Percentiles rank a stretch among this genome's conserved stretches.
Conservation (phyloP, 2,329 filamentous ascomycete species). For the Sporothrix brunneoviolacea region DNA sequence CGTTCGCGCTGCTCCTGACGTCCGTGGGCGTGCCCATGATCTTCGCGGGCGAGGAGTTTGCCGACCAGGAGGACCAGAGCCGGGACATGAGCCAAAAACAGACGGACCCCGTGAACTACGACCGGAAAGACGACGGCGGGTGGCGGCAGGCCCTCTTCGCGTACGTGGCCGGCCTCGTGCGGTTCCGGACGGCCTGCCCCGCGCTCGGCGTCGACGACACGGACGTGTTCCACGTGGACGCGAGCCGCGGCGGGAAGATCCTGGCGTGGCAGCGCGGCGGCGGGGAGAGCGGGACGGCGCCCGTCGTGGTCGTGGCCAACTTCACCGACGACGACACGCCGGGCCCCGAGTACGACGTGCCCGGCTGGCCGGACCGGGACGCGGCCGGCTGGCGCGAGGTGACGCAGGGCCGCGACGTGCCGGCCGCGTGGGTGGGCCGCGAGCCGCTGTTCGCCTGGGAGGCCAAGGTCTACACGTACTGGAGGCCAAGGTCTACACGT, state of each 20-base stretch:
- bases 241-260: slow-evolving; percentile 17
- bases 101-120: slow-evolving; percentile 23
- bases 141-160: slow-evolving; percentile 21
- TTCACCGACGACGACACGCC: slow-evolving; percentile 20
- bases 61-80: slow-evolving; percentile 22
- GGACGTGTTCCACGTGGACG: slow-evolving; percentile 21
- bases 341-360: slow-evolving; percentile 18
- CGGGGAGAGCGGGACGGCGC: neutral
- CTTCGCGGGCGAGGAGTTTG: slow-evolving; percentile 25
- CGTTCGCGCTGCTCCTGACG: slow-evolving; percentile 22
- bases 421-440: slow-evolving; percentile 20
- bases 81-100: slow-evolving; percentile 21
- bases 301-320: slow-evolving; percentile 21
- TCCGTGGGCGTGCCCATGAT: slow-evolving; percentile 24
- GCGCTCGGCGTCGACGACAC: slow-evolving; percentile 21
- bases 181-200: slow-evolving; percentile 20
- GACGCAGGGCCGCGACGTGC: slow-evolving; percentile 20
- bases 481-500: too few relatives aligned
- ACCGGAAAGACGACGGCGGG: slow-evolving; percentile 18
- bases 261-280: slow-evolving; percentile 20
- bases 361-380: slow-evolving; percentile 20
- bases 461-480: slow-evolving; percentile 22
- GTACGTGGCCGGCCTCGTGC: slow-evolving; percentile 20
- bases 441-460: slow-evolving; percentile 23
- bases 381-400: slow-evolving; percentile 20